phyloP scores from a whole-genome alignment of 805 yeast species.

The Spathaspora girioi region DNA sequence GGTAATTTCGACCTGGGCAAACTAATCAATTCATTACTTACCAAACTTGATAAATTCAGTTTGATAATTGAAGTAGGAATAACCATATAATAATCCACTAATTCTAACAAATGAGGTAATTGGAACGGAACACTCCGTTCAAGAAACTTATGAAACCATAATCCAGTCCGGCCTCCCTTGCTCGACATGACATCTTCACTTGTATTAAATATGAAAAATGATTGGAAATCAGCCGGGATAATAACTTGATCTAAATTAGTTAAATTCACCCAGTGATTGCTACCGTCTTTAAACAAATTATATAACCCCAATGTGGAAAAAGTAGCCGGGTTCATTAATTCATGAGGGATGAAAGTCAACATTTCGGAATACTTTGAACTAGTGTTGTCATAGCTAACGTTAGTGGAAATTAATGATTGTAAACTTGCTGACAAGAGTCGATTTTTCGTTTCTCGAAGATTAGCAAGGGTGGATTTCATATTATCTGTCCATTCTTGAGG shows the following conservation, averaged over 20 bases:
- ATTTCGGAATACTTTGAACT: constrained; percentile 1
- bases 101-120: constrained; percentile 28
- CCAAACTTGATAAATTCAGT: constrained; percentile 6
- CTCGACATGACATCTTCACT: constrained; percentile 8
- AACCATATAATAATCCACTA: constrained; percentile 36
- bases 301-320: constrained; percentile 3
- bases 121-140: constrained; percentile 35
- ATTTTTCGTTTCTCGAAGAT: constrained; percentile 4
- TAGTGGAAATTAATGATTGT: constrained; percentile 1
- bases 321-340: constrained; percentile 6
- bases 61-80: constrained; percentile 21
- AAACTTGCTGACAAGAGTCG: constrained; percentile 1
- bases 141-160: constrained; percentile 14
- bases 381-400: too few relatives aligned
- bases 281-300: constrained; percentile 2
- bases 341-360: constrained; percentile 6
- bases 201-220: constrained; percentile 38
- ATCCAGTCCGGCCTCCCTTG: background rate
- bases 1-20: constrained; percentile 16
- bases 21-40: constrained; percentile 5
- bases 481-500: constrained; percentile 5
- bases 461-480: constrained; percentile 4
- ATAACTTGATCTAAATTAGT: constrained; percentile 1
- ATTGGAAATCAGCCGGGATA: constrained; percentile 31
- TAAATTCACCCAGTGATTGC: constrained; percentile 5